phyloP scores from a whole-genome alignment of 768 basidiomycete species.

The Mycena venus region DNA sequence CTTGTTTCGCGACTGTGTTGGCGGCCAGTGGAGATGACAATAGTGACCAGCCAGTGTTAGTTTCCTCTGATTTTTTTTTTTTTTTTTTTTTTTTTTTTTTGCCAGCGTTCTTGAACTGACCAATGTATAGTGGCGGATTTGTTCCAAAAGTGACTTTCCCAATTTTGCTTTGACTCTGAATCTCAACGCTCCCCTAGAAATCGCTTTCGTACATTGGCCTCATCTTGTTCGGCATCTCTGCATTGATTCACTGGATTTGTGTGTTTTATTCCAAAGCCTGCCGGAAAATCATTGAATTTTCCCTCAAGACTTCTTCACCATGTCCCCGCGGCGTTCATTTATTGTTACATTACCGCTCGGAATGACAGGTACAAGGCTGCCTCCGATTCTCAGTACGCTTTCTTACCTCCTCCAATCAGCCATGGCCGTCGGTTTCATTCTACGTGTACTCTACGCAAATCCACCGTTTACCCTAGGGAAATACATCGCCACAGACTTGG shows the following conservation, averaged over 20 bases:
- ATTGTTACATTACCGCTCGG: conserved; percentile 31
- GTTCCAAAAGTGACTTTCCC: conserved; percentile 4
- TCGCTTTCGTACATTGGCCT: conserved; percentile 18
- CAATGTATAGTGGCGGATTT: conserved; percentile 9
- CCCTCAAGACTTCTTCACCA: not conserved
- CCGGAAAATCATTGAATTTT: not conserved
- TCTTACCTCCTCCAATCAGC: not conserved
- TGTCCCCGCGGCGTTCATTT: conserved; percentile 7
- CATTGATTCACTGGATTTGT: conserved; percentile 28
- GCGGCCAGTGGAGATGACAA: not conserved
- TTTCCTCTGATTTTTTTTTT: not conserved
- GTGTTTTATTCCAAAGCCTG: not conserved
- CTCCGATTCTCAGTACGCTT: not conserved
- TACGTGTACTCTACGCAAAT: conserved; percentile 8
- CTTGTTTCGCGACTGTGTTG: not conserved
- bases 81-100: no score
- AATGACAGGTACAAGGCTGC: conserved; percentile 29
- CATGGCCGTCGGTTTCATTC: conserved; percentile 15
- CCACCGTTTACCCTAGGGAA: not conserved
- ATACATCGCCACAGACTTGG: conserved; percentile 17
- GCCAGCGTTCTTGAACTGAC: not conserved
- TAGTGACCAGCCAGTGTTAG: not conserved
- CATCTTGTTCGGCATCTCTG: conserved; percentile 16
- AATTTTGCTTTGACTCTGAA: not conserved
- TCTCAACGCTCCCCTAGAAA: conserved; percentile 1